Evolutionary conservation across 352 stramenopile species (phyloP).

Genomic region (Blastocystis sp.): DNA sequence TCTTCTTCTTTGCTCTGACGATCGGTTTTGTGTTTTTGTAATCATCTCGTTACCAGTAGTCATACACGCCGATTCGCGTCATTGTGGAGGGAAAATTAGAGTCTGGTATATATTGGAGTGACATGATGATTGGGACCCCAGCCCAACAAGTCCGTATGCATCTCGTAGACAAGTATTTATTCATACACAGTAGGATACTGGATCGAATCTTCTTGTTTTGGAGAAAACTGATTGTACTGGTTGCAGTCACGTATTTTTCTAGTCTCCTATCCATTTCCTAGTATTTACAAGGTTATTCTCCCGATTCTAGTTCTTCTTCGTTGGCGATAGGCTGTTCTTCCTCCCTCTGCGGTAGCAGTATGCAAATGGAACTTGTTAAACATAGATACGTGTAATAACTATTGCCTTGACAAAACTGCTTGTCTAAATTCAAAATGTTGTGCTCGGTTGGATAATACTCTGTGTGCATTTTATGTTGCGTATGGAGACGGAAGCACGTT

Average conservation of each 20-base stretch:
- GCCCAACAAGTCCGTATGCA: conserved; percentile 5
- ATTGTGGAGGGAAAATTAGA: neutral
- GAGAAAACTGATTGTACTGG: neutral
- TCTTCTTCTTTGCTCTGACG: neutral
- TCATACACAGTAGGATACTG: neutral
- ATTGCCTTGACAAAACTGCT: neutral
- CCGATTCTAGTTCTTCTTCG: neutral
- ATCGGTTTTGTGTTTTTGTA: neutral
- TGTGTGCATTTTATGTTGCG: conserved; percentile 8
- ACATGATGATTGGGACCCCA: neutral
- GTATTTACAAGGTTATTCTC: neutral
- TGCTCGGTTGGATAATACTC: neutral
- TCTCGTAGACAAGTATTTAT: neutral
- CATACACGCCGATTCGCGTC: neutral
- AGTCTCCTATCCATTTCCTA: neutral
- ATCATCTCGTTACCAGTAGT: neutral
- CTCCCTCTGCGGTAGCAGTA: neutral
- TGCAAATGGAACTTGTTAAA: neutral
- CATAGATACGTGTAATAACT: neutral
- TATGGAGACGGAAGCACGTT: conserved; percentile 28
- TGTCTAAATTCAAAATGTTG: neutral
- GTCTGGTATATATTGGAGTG: conserved; percentile 8
- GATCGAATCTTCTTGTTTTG: neutral
- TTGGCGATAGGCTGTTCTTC: neutral
- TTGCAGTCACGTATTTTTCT: neutral